Conservation (phyloP, 768 basidiomycete genomes). For the Auricularia auricula-judae region DNA sequence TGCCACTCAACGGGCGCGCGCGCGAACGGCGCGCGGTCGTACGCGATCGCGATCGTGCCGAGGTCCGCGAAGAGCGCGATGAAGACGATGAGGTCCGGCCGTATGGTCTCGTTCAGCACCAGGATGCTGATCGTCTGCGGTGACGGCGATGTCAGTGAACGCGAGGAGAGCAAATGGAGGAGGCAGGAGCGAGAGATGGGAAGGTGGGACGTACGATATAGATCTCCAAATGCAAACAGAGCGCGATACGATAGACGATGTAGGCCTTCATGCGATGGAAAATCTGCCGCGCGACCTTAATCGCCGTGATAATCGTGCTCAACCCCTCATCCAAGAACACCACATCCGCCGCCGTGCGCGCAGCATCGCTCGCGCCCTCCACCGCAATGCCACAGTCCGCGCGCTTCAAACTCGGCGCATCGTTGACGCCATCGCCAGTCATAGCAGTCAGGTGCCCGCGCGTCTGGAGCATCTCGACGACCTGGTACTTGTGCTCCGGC, state of each 20-base stretch:
- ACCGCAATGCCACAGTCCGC: conserved; percentile 29
- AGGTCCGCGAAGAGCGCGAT: conserved; percentile 15
- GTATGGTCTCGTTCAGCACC: conserved; percentile 36
- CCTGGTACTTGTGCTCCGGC: conserved; percentile 32
- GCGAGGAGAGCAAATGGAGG: neutral
- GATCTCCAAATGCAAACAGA: conserved; percentile 37
- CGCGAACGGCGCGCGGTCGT: conserved; percentile 30
- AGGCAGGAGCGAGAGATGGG: too few relatives aligned
- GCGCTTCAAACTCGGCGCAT: conserved; percentile 25
- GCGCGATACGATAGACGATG: conserved; percentile 33
- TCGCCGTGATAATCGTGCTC: conserved; percentile 29
- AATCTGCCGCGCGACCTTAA: conserved; percentile 39
- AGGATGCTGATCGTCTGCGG: conserved; percentile 28
- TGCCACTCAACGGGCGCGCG: conserved; percentile 38
- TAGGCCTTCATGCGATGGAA: conserved; percentile 38
- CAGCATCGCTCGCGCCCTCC: conserved; percentile 32
- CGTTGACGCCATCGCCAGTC: conserved; percentile 29
- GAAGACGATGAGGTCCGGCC: conserved; percentile 22
- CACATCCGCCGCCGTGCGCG: conserved; percentile 30
- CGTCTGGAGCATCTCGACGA: conserved; percentile 29
- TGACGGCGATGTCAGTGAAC: neutral
- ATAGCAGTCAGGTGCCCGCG: conserved; percentile 32
- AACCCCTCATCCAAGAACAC: conserved; percentile 40
- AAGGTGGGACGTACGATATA: conserved; percentile 20
- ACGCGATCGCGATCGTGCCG: conserved; percentile 39